Base-by-base conservation (phyloP, 164 flowering plant species). In the Nymphaea thermarum region DNA sequence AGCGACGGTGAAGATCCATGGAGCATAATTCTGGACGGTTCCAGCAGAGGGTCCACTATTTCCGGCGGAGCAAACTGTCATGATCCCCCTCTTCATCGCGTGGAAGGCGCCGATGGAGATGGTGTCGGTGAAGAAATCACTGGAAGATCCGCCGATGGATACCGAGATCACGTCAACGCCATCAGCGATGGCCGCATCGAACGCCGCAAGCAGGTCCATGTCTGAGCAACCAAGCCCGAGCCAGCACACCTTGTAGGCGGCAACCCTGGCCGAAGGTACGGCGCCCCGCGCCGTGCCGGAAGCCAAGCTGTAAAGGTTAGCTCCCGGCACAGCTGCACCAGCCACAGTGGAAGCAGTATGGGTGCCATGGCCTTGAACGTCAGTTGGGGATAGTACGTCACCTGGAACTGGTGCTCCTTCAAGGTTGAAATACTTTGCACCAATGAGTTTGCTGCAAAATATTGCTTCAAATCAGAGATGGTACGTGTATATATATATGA, bases 231-330 rank as follows among this genome's bases (percentile, higher is more conserved):
- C 95, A 0, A 55, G 44, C 70, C 65, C 66, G 11, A 25, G 74
- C 91, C 93, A 82, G 57, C 98, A 93, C 0, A 88, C 92, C 69
- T 89, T 90, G 86, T 93, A 90, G 77, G 80, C 71, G 5, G 97
- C 96, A 5, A 93, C 66, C 16, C 96, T 76, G 8, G 93, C 88
- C 2, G 83, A 72, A 0, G 95, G 95, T 41, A 86, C 95, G 0
- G 81, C 97, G 11, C 98, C 96, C 2, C 93, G 78, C 0, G 96
- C 89, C 0, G 83, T 79, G 12, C 96, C 98, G 42, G 69, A 17
- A 18, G 86, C 96, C 6, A 88, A 75, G 6, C 98, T 95, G 43
- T 15, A 80, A 42, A 88, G 84, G 75, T 71, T 84, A 15, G 93
- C 92, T 6, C 77, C 71, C 1, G 43, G 60, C 4, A 88, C 83